A percentile compares a stretch with the other conserved stretches of the same genome.
Conservation (phyloP, 2,329 filamentous ascomycete genomes). For the Trichoderma sp. region DNA sequence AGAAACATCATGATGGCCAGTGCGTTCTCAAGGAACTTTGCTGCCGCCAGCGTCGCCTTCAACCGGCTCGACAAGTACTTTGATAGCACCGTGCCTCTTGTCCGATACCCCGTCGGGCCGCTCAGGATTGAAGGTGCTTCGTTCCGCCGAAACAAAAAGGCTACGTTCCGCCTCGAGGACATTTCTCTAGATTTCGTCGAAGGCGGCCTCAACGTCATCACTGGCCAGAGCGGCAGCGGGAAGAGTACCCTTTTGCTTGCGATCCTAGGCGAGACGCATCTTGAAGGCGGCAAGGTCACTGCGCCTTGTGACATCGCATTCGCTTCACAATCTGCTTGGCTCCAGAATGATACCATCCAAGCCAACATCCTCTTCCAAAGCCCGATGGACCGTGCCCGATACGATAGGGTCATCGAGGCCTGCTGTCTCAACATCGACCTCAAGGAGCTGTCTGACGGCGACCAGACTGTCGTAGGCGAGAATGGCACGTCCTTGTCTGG, state of each 20-base stretch:
- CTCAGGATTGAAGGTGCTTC: conserved; percentile 51
- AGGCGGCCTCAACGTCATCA: conserved; percentile 57
- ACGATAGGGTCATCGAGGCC: conserved; percentile 58
- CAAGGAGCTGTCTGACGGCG: conserved; percentile 52
- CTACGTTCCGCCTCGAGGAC: conserved; percentile 52
- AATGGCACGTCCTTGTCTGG: conserved; percentile 59
- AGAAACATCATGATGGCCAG: conserved; percentile 56
- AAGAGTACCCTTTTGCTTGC: conserved; percentile 59
- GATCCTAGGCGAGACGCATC: conserved; percentile 57
- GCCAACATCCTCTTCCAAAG: conserved; percentile 60
- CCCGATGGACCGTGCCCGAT: conserved; percentile 54
- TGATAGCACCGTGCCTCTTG: conserved; percentile 51
- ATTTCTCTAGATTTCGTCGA: conserved; percentile 56
- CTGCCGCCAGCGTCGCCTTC: conserved; percentile 47
- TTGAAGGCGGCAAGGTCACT: conserved; percentile 52
- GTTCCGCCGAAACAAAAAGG: conserved; percentile 54
- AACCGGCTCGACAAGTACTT: conserved; percentile 59
- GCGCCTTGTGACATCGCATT: conserved; percentile 57
- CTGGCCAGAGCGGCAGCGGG: conserved; percentile 58
- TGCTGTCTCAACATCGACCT: conserved; percentile 57
- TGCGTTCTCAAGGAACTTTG: conserved; percentile 44
- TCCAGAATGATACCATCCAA: conserved; percentile 59
- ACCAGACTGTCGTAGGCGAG: conserved; percentile 57
- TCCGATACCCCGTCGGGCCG: conserved; percentile 52
- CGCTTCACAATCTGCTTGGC: conserved; percentile 60